Conservation (phyloP, 495 filamentous ascomycete genomes). For the Aspergillus leporis region DNA sequence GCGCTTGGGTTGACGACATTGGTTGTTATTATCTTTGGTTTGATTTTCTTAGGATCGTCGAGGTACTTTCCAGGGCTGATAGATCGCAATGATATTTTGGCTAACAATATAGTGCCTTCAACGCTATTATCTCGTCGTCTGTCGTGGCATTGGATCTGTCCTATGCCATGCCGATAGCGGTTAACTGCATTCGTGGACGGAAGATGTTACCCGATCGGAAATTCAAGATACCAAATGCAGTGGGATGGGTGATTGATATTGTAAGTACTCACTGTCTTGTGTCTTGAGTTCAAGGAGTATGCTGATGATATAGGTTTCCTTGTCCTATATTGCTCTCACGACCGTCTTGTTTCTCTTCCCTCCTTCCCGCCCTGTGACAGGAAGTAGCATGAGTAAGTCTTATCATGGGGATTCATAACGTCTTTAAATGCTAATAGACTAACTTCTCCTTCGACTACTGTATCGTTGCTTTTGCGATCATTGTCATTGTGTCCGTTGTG, state of each 20-base stretch:
- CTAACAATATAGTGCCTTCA: conserved; percentile 39
- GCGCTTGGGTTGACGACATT: conserved; percentile 61
- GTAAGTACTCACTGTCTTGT: conserved; percentile 34
- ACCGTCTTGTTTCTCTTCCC: conserved; percentile 75
- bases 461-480: conserved; percentile 68
- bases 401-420: background rate
- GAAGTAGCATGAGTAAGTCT: conserved; percentile 64
- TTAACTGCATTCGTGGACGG: conserved; percentile 64
- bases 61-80: conserved; percentile 28
- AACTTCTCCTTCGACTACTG: conserved; percentile 53
- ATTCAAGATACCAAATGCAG: conserved; percentile 54
- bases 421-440: background rate
- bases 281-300: conserved; percentile 17
- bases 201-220: conserved; percentile 57
- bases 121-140: conserved; percentile 55
- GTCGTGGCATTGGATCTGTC: conserved; percentile 69
- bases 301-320: conserved; percentile 46
- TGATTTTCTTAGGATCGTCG: conserved; percentile 70
- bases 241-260: conserved; percentile 65
- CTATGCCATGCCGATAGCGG: conserved; percentile 67
- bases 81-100: background rate
- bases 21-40: conserved; percentile 66
- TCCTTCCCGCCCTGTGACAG: conserved; percentile 60
- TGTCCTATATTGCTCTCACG: conserved; percentile 64
- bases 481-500: conserved; percentile 60